Evolutionary conservation across 768 basidiomycete species (phyloP).

Genomic region (Clathrus columnatus): DNA sequence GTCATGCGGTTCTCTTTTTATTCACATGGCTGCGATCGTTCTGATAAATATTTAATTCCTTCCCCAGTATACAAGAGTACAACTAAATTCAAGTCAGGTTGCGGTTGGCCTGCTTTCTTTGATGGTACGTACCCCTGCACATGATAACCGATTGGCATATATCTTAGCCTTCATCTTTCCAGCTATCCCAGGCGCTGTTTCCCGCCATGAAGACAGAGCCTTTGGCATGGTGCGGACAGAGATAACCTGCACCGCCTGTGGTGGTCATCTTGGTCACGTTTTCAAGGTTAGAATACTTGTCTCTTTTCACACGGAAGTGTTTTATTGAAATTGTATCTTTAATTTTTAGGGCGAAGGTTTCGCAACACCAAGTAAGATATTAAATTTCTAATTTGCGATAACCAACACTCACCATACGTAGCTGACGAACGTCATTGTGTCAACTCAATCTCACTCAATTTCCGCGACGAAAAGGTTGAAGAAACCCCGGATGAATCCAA

Average conservation of each 20-base stretch:
- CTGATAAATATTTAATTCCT: neutral
- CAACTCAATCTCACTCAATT: slow-evolving; percentile 80
- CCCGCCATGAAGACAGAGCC: slow-evolving; percentile 60
- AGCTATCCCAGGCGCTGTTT: slow-evolving; percentile 89
- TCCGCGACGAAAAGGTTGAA: slow-evolving; percentile 38
- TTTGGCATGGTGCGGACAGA: slow-evolving; percentile 68
- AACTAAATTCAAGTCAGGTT: slow-evolving; percentile 89
- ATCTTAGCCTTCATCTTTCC: neutral
- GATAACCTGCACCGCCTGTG: slow-evolving; percentile 85
- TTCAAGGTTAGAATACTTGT: slow-evolving; percentile 44
- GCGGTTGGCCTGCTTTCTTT: slow-evolving; percentile 98
- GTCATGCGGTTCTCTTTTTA: neutral
- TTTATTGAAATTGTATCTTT: neutral
- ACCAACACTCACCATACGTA: slow-evolving; percentile 19
- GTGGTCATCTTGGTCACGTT: slow-evolving; percentile 90
- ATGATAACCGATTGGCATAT: neutral
- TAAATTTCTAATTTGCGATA: neutral
- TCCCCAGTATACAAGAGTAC: slow-evolving; percentile 65
- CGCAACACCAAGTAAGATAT: slow-evolving; percentile 57
- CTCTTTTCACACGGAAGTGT: neutral
- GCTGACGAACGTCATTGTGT: slow-evolving; percentile 85
- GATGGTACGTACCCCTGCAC: slow-evolving; percentile 45
- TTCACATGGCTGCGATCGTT: neutral
- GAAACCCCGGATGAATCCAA: slow-evolving; percentile 17
- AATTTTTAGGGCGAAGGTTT: slow-evolving; percentile 61